Percentiles rank a stretch among this genome's conserved stretches.
These are phyloP conservation scores for Bremia lactucae DNA, from an alignment of 352 stramenopile genomes.

Conservation along the genomic window DNA sequence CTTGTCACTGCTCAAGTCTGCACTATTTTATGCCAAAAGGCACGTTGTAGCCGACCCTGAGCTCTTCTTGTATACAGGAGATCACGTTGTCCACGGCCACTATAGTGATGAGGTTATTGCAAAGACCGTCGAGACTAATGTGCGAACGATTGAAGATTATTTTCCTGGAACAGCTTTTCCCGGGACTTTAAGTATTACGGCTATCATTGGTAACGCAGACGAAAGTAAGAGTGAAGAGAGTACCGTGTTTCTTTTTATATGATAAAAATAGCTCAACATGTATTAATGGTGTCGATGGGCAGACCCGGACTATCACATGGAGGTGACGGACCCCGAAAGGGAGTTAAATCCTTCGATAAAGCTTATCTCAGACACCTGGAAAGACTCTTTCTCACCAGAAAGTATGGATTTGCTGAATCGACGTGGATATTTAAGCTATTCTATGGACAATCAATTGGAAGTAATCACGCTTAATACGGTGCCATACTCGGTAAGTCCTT, in stretches of 20 bases:
- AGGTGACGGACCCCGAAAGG: background rate
- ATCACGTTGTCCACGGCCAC: constrained; percentile 55
- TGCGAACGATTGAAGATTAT: constrained; percentile 58
- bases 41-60: constrained; percentile 44
- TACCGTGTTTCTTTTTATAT: too few species aligned
- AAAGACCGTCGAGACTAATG: constrained; percentile 50
- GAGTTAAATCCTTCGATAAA: background rate
- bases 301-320: background rate
- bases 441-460: constrained; percentile 47
- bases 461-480: constrained; percentile 81
- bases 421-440: constrained; percentile 55
- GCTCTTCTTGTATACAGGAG: constrained; percentile 74
- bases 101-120: constrained; percentile 56
- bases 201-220: constrained; percentile 76
- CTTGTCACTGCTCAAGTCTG: constrained; percentile 50
- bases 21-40: constrained; percentile 50
- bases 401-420: constrained; percentile 56
- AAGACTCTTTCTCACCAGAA: constrained; percentile 36
- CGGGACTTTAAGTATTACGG: constrained; percentile 37
- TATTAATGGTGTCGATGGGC: too few species aligned
- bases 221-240: constrained; percentile 27
- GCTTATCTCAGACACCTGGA: constrained; percentile 33
- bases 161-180: constrained; percentile 25
- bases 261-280: too few species aligned
- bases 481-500: constrained; percentile 70